phyloP scores from a whole-genome alignment of 768 basidiomycete genomes.

The Phaffia tasmanica region DNA sequence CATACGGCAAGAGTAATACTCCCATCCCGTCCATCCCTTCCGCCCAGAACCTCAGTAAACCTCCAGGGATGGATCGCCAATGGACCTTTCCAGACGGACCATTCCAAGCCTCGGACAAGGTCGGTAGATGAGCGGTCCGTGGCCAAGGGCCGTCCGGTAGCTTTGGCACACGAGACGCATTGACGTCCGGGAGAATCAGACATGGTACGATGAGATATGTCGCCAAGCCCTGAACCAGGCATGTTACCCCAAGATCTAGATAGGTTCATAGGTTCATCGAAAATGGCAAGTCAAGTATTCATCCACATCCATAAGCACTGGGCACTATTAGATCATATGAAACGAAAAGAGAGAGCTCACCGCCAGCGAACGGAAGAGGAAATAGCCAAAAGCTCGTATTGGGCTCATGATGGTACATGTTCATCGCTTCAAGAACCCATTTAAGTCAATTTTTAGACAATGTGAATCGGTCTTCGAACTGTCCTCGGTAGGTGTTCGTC shows the following conservation, averaged over 20 bases:
- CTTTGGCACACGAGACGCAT: neutral
- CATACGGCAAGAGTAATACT: neutral
- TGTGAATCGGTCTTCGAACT: neutral
- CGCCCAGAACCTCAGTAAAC: slow-evolving; percentile 4
- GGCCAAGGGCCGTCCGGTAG: slow-evolving; percentile 19
- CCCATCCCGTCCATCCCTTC: slow-evolving; percentile 20
- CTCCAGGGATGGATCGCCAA: neutral
- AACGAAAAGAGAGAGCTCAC: neutral
- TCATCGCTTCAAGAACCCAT: slow-evolving; percentile 10
- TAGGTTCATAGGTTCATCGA: neutral
- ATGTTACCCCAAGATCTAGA: slow-evolving; percentile 22
- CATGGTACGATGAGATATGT: slow-evolving; percentile 25
- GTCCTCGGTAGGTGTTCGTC: neutral
- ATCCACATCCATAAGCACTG: neutral
- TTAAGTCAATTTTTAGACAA: neutral
- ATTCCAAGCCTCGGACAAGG: neutral
- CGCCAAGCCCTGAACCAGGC: slow-evolving; percentile 22
- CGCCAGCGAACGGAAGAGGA: slow-evolving; percentile 24
- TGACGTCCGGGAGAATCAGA: slow-evolving; percentile 22
- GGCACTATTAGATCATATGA: neutral
- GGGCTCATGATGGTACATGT: slow-evolving; percentile 20
- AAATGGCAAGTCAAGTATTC: neutral
- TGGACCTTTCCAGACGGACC: neutral
- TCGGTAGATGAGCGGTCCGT: slow-evolving; percentile 11
- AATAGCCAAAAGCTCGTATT: slow-evolving; percentile 24